These are phyloP conservation scores for Aspergillus affinis DNA, from an alignment of 495 filamentous ascomycete genomes.

Conservation along the genomic window DNA sequence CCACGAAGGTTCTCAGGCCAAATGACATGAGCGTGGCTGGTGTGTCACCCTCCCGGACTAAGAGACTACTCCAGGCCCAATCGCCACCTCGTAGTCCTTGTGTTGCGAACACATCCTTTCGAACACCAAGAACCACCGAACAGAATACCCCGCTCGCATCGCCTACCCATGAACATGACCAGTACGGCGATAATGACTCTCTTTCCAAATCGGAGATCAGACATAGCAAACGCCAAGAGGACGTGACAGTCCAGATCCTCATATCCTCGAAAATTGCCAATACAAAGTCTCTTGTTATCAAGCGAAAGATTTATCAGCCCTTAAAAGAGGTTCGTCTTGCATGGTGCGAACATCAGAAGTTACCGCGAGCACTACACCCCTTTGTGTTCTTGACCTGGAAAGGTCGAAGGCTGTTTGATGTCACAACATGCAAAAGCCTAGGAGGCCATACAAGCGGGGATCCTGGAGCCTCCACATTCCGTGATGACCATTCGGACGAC, in stretches of 20 bases:
- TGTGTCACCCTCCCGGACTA: not conserved
- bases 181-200: not conserved
- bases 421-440: constrained; percentile 68
- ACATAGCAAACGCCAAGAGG: constrained; percentile 15
- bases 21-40: not conserved
- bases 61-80: not conserved
- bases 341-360: constrained; percentile 64
- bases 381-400: constrained; percentile 78
- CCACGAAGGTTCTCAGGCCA: not conserved
- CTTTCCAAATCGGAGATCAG: not conserved
- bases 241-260: constrained; percentile 64
- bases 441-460: constrained; percentile 47
- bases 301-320: constrained; percentile 62
- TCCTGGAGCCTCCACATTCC: constrained; percentile 31
- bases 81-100: not conserved
- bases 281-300: constrained; percentile 63
- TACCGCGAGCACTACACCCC: constrained; percentile 44
- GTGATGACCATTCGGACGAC: constrained; percentile 31
- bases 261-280: constrained; percentile 65
- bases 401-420: constrained; percentile 66
- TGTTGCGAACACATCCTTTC: not conserved
- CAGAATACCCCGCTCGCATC: not conserved
- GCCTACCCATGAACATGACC: not conserved
- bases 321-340: constrained; percentile 63
- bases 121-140: not conserved